Evolutionary conservation across 345 rosid species (phyloP).

Genomic region (Heritiera fomes): DNA sequence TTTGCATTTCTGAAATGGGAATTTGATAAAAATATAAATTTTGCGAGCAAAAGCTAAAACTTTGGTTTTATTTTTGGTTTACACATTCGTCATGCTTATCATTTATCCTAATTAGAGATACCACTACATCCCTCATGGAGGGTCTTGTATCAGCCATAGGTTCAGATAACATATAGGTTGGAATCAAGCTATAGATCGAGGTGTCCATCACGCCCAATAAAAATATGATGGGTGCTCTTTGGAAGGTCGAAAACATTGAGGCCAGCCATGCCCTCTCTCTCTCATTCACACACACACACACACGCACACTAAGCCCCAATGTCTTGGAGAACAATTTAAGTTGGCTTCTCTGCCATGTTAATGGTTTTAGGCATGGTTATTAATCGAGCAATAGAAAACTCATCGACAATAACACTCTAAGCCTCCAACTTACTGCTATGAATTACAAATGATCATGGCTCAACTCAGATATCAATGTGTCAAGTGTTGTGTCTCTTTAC

Average conservation of each 20-base stretch:
- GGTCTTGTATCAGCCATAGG: slow-evolving; percentile 34
- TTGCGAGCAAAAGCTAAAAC: not conserved
- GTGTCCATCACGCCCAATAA: too few species aligned
- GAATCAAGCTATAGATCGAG: too few species aligned
- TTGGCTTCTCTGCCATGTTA: not conserved
- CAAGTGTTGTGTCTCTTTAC: too few species aligned
- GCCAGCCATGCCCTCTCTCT: too few species aligned
- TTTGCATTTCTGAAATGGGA: not conserved
- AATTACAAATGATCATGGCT: not conserved
- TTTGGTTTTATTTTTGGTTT: not conserved
- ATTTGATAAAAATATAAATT: not conserved
- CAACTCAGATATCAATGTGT: not conserved
- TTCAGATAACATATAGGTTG: too few species aligned
- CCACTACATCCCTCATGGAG: slow-evolving; percentile 42
- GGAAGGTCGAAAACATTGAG: too few species aligned
- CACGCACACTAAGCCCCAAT: not conserved
- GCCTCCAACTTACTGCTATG: not conserved
- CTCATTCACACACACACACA: too few species aligned
- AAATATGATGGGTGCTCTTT: too few species aligned
- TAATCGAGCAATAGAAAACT: not conserved
- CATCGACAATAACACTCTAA: not conserved
- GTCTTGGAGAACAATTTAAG: slow-evolving; percentile 11
- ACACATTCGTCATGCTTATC: slow-evolving; percentile 20
- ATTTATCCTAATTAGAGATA: slow-evolving; percentile 33
- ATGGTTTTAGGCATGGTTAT: not conserved